Evolutionary conservation across 176 grass and related monocot genomes (phyloP).

Genomic region (Rhipidocladum racemiflorum): DNA sequence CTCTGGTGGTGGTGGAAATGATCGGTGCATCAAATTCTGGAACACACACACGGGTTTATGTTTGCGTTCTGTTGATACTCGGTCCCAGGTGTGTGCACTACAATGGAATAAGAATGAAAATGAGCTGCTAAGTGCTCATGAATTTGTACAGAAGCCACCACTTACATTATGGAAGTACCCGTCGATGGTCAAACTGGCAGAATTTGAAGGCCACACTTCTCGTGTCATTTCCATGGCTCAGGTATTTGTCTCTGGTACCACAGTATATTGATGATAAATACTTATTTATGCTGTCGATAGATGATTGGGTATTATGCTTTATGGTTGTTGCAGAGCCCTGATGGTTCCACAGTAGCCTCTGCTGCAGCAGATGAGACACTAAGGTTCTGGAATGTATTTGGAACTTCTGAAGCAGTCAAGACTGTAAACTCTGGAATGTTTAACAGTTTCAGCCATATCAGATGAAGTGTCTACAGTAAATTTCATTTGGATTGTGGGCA

Average conservation of each 20-base stretch:
- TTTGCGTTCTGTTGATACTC: slow-evolving; percentile 54
- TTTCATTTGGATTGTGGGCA: neutral
- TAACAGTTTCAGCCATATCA: slow-evolving; percentile 48
- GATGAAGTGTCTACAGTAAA: slow-evolving; percentile 19
- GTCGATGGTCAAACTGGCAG: no score
- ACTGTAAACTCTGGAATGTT: slow-evolving; percentile 35
- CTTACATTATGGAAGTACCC: no score
- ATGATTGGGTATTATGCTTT: neutral
- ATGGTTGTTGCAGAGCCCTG: slow-evolving; percentile 48
- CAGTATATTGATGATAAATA: neutral
- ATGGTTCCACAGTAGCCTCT: slow-evolving; percentile 53
- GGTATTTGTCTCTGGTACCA: slow-evolving; percentile 28
- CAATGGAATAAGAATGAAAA: slow-evolving; percentile 65
- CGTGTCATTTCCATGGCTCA: no score
- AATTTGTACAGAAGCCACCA: slow-evolving; percentile 27
- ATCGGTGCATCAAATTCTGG: slow-evolving; percentile 73
- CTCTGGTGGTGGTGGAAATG: no score
- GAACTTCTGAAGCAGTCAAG: slow-evolving; percentile 33
- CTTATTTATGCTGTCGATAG: slow-evolving; percentile 17
- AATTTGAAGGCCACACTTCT: no score
- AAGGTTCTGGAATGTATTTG: slow-evolving; percentile 60
- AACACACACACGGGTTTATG: slow-evolving; percentile 51
- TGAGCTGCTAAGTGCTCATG: slow-evolving; percentile 54
- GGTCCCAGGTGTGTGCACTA: slow-evolving; percentile 55
- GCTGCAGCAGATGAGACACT: slow-evolving; percentile 54